These are phyloP conservation scores for Candida corydali DNA, from an alignment of 805 yeast species.

Conservation along the genomic window DNA sequence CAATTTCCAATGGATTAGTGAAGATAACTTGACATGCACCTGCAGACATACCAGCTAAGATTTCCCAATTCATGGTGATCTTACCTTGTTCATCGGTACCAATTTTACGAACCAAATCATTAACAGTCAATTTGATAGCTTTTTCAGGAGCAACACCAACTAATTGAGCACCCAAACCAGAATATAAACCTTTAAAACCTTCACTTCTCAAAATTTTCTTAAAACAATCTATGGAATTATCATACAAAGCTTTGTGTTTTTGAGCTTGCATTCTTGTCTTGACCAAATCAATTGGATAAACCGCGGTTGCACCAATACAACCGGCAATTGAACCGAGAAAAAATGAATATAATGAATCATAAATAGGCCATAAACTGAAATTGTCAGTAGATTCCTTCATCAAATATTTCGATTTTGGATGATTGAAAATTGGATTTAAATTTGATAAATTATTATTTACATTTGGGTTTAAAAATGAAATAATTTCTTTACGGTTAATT, in stretches of 20 bases:
- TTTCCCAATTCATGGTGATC: slow-evolving; percentile 58
- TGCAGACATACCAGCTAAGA: slow-evolving; percentile 87
- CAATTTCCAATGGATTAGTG: slow-evolving; percentile 94
- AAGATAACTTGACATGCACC: slow-evolving; percentile 96
- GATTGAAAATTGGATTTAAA: slow-evolving; percentile 37
- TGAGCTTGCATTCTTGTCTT: slow-evolving; percentile 98
- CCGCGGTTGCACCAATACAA: slow-evolving; percentile 96
- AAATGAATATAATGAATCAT: slow-evolving; percentile 81
- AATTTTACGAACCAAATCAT: slow-evolving; percentile 76
- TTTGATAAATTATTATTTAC: slow-evolving; percentile 32
- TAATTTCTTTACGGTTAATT: slow-evolving; percentile 39
- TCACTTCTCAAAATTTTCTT: slow-evolving; percentile 69
- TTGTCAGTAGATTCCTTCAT: slow-evolving; percentile 28
- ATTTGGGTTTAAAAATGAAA: slow-evolving; percentile 56
- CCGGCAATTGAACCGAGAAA: slow-evolving; percentile 93
- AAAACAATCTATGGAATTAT: slow-evolving; percentile 83
- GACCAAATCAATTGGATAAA: slow-evolving; percentile 92
- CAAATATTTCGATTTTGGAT: slow-evolving; percentile 36
- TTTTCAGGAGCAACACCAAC: slow-evolving; percentile 98
- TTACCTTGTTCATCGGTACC: slow-evolving; percentile 46
- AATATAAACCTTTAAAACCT: slow-evolving; percentile 81
- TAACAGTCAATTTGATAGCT: slow-evolving; percentile 93
- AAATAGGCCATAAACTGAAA: slow-evolving; percentile 43
- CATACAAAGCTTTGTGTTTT: slow-evolving; percentile 64
- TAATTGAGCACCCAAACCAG: slow-evolving; percentile 91